A percentile compares a stretch with the other conserved stretches of the same genome.
Conservation (phyloP, 1,284 basidiomycete species). For the Apiotrichum gamsii region DNA sequence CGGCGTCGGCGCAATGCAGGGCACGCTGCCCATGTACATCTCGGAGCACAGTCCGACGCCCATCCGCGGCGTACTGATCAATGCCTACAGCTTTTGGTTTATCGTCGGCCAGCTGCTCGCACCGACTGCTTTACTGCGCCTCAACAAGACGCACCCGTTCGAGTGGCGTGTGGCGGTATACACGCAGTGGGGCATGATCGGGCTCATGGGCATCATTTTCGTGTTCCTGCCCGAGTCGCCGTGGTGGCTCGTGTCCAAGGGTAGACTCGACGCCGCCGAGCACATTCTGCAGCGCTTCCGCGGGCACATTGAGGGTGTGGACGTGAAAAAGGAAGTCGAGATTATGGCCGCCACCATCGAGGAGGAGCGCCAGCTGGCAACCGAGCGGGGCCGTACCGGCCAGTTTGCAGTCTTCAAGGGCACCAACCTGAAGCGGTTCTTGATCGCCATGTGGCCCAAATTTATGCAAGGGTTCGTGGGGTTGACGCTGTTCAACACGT, state of each 20-base stretch:
- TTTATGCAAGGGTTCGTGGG: conserved; percentile 27
- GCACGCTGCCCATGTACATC: conserved; percentile 25
- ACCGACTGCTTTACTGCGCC: conserved; percentile 13
- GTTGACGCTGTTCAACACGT: conserved; percentile 15
- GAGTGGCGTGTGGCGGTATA: conserved; percentile 19
- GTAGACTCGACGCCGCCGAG: conserved; percentile 19
- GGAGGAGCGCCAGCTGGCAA: conserved; percentile 11
- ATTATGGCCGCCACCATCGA: conserved; percentile 27
- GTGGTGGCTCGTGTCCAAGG: conserved; percentile 29
- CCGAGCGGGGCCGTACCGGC: conserved; percentile 11
- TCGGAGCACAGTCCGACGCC: conserved; percentile 20
- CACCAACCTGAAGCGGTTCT: conserved; percentile 22
- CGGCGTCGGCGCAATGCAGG: conserved; percentile 25
- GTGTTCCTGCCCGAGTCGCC: conserved; percentile 31
- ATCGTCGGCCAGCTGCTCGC: conserved; percentile 18
- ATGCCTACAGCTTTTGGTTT: conserved; percentile 24
- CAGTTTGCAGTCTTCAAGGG: conserved; percentile 25
- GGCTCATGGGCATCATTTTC: conserved; percentile 26
- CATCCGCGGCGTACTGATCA: conserved; percentile 25
- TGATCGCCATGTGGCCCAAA: conserved; percentile 31
- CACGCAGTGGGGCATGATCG: conserved; percentile 31
- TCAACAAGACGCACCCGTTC: conserved; percentile 13
- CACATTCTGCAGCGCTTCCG: conserved; percentile 14
- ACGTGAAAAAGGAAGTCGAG: conserved; percentile 17
- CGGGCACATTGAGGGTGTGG: conserved; percentile 16